These are phyloP conservation scores for Pseudoscleropodium purum DNA, from an alignment of 225 moss, liverwort and hornwort genomes.

Conservation along the genomic window DNA sequence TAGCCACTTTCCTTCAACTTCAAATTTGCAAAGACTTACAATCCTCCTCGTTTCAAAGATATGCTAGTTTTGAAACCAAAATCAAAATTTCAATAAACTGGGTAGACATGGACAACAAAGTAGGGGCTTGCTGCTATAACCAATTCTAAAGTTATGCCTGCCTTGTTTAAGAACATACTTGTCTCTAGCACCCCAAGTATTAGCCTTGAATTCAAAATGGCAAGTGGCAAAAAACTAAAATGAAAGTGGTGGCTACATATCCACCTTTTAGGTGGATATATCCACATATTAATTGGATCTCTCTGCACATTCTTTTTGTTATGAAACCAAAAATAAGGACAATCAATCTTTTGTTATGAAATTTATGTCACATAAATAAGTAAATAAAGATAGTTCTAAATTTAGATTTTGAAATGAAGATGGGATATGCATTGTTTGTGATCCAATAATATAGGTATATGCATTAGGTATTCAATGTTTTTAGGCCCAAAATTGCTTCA, in stretches of 20 bases:
- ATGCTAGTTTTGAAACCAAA: not conserved
- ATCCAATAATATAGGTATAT: no score
- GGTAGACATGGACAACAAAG: rapidly evolving
- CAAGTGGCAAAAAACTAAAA: rapidly evolving
- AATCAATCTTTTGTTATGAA: no score
- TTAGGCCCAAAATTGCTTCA: no score
- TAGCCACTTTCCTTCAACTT: not conserved
- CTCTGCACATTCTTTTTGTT: no score
- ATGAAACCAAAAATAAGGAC: no score
- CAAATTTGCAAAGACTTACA: not conserved
- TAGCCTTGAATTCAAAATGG: not conserved
- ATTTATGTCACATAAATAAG: no score
- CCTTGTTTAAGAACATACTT: not conserved
- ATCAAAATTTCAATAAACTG: not conserved
- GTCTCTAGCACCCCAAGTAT: rapidly evolving
- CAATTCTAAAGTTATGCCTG: rapidly evolving
- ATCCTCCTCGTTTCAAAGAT: rapidly evolving
- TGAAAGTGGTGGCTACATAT: rapidly evolving
- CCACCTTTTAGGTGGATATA: not conserved
- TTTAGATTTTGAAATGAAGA: not conserved
- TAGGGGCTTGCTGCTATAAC: rapidly evolving
- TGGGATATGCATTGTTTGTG: not conserved
- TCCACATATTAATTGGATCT: no score
- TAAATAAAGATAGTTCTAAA: not conserved
- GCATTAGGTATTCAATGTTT: no score